Conservation (phyloP, 768 basidiomycete species). For the Lactifluus subvellereus region DNA sequence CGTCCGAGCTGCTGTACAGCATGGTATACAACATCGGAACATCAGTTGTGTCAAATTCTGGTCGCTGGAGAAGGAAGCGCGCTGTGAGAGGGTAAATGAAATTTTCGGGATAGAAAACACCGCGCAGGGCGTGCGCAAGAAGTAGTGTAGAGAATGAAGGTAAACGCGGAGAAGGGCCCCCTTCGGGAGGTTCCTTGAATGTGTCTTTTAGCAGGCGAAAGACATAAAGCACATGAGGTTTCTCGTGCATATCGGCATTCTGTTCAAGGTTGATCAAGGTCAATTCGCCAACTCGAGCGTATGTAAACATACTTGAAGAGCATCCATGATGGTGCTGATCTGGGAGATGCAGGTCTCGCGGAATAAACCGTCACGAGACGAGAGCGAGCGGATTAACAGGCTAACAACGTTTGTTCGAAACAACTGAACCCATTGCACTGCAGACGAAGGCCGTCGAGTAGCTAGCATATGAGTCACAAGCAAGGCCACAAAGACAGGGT, state of each 20-base stretch:
- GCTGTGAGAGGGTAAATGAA: slow-evolving; percentile 85
- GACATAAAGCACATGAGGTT: slow-evolving; percentile 65
- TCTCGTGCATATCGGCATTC: slow-evolving; percentile 70
- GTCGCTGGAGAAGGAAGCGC: slow-evolving; percentile 85
- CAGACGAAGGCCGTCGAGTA: slow-evolving; percentile 50
- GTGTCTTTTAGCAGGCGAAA: slow-evolving; percentile 59
- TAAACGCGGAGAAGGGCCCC: slow-evolving; percentile 46
- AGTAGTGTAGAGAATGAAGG: slow-evolving; percentile 78
- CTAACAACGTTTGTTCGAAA: slow-evolving; percentile 76
- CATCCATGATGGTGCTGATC: slow-evolving; percentile 53
- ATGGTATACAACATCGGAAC: slow-evolving; percentile 89
- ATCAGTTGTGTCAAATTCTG: slow-evolving; percentile 70
- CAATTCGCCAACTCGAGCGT: background rate
- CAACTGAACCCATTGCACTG: slow-evolving; percentile 79
- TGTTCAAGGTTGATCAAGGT: slow-evolving; percentile 32
- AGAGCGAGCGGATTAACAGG: slow-evolving; percentile 65
- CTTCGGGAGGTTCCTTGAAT: slow-evolving; percentile 38
- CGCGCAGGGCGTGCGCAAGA: slow-evolving; percentile 73
- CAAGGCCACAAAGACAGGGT: slow-evolving; percentile 70
- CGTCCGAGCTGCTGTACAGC: slow-evolving; percentile 73
- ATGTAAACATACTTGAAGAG: slow-evolving; percentile 50
- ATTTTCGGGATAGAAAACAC: slow-evolving; percentile 80
- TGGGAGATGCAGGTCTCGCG: slow-evolving; percentile 58
- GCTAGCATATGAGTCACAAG: slow-evolving; percentile 62
- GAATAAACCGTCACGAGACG: slow-evolving; percentile 54